Conservation (phyloP, 2,329 filamentous ascomycete genomes). For the Tolypocladium tropicale region DNA sequence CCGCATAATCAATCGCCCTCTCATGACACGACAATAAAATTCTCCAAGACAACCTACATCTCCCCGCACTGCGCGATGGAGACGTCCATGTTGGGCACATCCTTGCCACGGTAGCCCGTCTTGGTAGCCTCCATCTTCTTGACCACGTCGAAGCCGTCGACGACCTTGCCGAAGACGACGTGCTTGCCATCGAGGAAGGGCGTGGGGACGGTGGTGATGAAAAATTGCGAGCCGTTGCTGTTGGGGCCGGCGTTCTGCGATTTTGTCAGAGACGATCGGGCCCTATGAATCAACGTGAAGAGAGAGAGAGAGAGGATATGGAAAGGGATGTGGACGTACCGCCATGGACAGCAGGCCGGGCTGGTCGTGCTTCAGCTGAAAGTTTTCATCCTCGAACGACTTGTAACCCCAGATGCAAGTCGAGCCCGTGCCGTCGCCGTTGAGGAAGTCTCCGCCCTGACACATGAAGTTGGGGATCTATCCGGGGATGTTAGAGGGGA, state of each 20-base stretch:
- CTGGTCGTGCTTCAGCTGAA: slow-evolving; percentile 65
- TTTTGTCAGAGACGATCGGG: slow-evolving; percentile 1
- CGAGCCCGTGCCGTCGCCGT: slow-evolving; percentile 84
- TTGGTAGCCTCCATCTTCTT: slow-evolving; percentile 87
- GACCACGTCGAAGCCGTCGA: slow-evolving; percentile 84
- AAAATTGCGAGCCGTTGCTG: slow-evolving; percentile 94
- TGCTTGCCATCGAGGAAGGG: slow-evolving; percentile 89
- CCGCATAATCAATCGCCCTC: background rate
- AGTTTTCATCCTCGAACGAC: slow-evolving; percentile 86
- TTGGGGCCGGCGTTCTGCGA: slow-evolving; percentile 76
- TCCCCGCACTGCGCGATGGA: slow-evolving; percentile 82
- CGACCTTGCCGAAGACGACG: slow-evolving; percentile 86
- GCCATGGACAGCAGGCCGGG: slow-evolving; percentile 88
- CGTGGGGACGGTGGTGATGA: slow-evolving; percentile 83
- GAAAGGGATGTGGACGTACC: slow-evolving; percentile 38
- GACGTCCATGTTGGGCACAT: slow-evolving; percentile 78
- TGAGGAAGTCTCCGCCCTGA: slow-evolving; percentile 91
- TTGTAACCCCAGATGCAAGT: slow-evolving; percentile 80
- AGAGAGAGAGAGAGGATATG: background rate
- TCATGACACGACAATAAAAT: slow-evolving; percentile 37
- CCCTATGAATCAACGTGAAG: background rate
- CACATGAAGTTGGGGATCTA: slow-evolving; percentile 97
- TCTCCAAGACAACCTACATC: too few relatives aligned
- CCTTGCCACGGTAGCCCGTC: slow-evolving; percentile 61
- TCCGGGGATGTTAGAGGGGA: slow-evolving; percentile 1